These are phyloP conservation scores for Conringia planisiliqua DNA, from an alignment of 345 rosid species.

Conservation along the genomic window DNA sequence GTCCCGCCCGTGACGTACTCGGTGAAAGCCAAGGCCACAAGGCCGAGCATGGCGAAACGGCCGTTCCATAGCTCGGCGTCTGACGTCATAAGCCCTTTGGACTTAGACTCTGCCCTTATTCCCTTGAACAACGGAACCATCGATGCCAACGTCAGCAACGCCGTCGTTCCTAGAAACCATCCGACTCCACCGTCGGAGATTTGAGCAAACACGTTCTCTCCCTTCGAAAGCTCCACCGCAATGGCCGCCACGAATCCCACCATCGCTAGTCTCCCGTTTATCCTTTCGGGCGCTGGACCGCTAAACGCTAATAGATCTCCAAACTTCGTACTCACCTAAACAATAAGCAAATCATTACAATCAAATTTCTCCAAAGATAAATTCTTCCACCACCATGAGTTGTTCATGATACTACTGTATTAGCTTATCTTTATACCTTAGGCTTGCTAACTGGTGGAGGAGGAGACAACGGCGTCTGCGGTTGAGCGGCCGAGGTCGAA, in stretches of 20 bases:
- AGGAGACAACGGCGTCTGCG: conserved; percentile 1
- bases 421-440: conserved; percentile 8
- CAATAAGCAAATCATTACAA: neutral
- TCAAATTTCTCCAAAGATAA: neutral
- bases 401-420: neutral
- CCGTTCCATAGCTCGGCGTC: conserved; percentile 90
- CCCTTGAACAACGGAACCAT: too few species aligned
- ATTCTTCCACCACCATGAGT: neutral
- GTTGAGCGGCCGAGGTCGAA: conserved; percentile 16
- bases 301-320: conserved; percentile 62
- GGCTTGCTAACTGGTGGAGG: conserved; percentile 31
- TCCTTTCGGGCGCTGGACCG: conserved; percentile 89
- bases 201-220: conserved; percentile 63
- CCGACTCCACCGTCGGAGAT: conserved; percentile 53
- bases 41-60: conserved; percentile 74
- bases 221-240: conserved; percentile 58
- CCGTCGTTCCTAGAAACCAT: conserved; percentile 46
- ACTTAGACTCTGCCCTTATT: conserved; percentile 42
- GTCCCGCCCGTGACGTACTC: conserved; percentile 65
- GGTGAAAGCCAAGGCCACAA: conserved; percentile 68
- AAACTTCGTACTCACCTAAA: conserved; percentile 53
- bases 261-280: conserved; percentile 82
- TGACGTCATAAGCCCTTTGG: conserved; percentile 64
- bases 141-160: too few species aligned
- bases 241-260: conserved; percentile 68